Base-by-base conservation (phyloP, 805 yeast species). In the Yamadazyma philogaea region DNA sequence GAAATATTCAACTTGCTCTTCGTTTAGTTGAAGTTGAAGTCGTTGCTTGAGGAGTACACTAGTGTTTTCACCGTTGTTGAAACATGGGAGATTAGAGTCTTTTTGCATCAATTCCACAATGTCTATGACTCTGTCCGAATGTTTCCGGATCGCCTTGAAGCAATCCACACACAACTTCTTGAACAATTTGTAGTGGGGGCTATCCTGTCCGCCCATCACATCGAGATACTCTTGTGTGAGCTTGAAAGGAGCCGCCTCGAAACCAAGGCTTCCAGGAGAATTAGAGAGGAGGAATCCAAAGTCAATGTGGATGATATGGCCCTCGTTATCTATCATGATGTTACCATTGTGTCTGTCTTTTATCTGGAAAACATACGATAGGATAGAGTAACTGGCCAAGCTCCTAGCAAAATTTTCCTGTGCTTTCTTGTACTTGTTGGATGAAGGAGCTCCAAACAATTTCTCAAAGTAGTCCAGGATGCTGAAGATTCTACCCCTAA, bases 261-360 rank as follows among this genome's bases (percentile, higher is more conserved):
- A 90, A 0, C 97, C 96, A 43, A 93, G 89, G 37, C 96, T 84
- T 3, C 99, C 99, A 0, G 99, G 99, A 0, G 97, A 84, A 57
- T 93, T 91, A 0, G 96, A 87, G 2, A 91, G 70, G 59, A 91
- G 64, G 61, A 88, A 91, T 0, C 99, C 99, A 68, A 93, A 93
- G 64, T 93, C 99, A 53, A 93, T 93, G 61, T 87, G 95, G 35
- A 91, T 81, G 10, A 93, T 84, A 58, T 93, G 99, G 0, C 99
- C 99, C 46, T 91, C 96, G 45, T 84, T 81, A 57, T 93, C 99
- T 30, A 91, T 70, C 99, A 93, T 91, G 45, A 93, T 90, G 61
- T 93, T 93, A 56, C 99, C 99, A 59, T 91, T 91, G 59, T 91
- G 99, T 52, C 99, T 78, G 63, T 93, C 99, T 60, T 93, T 93